Evolutionary conservation across 176 grass and related monocot species (phyloP).

Genomic region (Raddia distichophylla): DNA sequence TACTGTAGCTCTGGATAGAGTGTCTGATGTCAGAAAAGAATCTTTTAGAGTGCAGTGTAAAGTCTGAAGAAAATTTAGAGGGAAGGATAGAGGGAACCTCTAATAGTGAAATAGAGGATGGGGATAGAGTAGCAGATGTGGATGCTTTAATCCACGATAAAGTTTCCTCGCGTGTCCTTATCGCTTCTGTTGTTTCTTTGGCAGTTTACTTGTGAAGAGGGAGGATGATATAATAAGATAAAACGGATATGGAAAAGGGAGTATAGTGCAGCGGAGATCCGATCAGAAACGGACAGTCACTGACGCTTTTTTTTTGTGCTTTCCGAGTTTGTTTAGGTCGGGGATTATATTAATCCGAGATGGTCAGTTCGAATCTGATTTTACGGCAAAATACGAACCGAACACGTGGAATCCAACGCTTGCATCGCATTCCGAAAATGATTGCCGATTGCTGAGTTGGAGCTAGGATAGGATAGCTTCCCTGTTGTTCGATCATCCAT

Average conservation of each 20-base stretch:
- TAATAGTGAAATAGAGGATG: no score
- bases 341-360: not conserved
- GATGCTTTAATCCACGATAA: not conserved
- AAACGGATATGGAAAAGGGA: not conserved
- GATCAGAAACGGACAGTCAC: not conserved
- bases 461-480: not conserved
- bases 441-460: not conserved
- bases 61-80: no score
- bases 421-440: not conserved
- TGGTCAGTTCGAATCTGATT: conserved; percentile 21
- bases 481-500: not conserved
- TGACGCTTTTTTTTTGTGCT: not conserved
- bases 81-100: no score
- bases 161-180: not conserved
- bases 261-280: not conserved
- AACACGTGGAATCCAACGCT: not conserved
- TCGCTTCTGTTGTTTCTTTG: not conserved
- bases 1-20: no score
- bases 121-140: no score
- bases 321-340: not conserved
- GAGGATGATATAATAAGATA: not conserved
- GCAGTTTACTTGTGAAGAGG: not conserved
- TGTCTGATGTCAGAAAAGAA: no score
- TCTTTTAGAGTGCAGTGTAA: no score
- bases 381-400: not conserved